phyloP scores from a whole-genome alignment of 306 rosid species.

The Trifolium repens region DNA sequence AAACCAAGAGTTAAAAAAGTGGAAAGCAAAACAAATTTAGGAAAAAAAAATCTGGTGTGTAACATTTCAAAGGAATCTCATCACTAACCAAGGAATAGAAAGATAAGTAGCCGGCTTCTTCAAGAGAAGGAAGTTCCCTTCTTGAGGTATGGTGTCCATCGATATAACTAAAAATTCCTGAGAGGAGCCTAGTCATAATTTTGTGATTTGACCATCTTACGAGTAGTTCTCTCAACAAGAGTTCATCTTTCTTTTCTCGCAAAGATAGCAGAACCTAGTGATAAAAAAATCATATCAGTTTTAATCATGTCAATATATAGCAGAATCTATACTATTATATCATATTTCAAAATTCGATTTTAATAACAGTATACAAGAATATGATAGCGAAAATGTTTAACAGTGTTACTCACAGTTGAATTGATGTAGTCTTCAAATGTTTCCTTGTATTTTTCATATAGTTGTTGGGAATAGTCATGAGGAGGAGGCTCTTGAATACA shows the following conservation, averaged over 20 bases:
- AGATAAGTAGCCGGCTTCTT: slow-evolving; percentile 64
- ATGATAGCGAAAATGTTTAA: too few relatives aligned
- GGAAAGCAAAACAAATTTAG: too few relatives aligned
- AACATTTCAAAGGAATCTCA: neutral
- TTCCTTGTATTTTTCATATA: slow-evolving; percentile 71
- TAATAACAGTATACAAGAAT: too few relatives aligned
- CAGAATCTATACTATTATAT: too few relatives aligned
- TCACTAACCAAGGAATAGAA: slow-evolving; percentile 72
- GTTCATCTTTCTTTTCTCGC: slow-evolving; percentile 69
- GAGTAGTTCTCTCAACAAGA: slow-evolving; percentile 72
- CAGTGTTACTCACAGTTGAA: slow-evolving; percentile 46
- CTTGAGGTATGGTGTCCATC: slow-evolving; percentile 58
- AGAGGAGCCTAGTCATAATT: slow-evolving; percentile 68
- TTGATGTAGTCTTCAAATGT: slow-evolving; percentile 63
- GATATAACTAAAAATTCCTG: slow-evolving; percentile 64
- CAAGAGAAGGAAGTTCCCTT: slow-evolving; percentile 58
- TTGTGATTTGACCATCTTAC: slow-evolving; percentile 86
- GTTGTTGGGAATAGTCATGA: slow-evolving; percentile 70
- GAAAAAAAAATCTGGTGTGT: too few relatives aligned
- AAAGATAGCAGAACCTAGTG: slow-evolving; percentile 69
- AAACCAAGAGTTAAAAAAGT: too few relatives aligned
- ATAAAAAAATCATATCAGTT: neutral
- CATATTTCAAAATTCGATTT: too few relatives aligned
- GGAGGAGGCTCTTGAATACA: slow-evolving; percentile 83
- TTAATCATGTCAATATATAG: too few relatives aligned